Conservation (phyloP, 805 yeast species). For the Lipomyces orientalis region DNA sequence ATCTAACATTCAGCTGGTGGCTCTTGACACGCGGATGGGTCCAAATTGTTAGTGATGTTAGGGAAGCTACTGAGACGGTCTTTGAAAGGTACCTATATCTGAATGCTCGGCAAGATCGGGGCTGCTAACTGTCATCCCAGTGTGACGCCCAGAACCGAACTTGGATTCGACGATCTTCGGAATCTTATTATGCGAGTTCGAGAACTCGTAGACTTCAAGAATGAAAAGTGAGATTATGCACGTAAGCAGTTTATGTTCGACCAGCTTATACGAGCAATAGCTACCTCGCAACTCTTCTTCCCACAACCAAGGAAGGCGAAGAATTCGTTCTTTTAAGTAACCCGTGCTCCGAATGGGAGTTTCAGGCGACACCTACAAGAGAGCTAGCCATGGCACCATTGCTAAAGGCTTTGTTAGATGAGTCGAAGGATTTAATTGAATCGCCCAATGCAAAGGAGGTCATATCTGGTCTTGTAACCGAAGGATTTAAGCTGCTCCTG, state of each 20-base stretch:
- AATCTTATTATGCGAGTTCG: slow-evolving; percentile 51
- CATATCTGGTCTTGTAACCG: slow-evolving; percentile 49
- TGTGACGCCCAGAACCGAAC: slow-evolving; percentile 67
- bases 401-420: slow-evolving; percentile 50
- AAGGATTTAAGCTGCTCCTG: slow-evolving; percentile 56
- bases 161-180: slow-evolving; percentile 67
- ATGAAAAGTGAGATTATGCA: slow-evolving; percentile 4
- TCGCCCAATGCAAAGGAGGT: slow-evolving; percentile 51
- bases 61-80: slow-evolving; percentile 60
- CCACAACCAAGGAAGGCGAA: slow-evolving; percentile 36
- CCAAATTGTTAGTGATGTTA: slow-evolving; percentile 58
- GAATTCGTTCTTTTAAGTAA: slow-evolving; percentile 29
- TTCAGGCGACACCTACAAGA: slow-evolving; percentile 9
- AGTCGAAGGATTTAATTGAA: slow-evolving; percentile 51
- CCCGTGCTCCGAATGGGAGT: slow-evolving; percentile 16
- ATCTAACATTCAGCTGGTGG: slow-evolving; percentile 93
- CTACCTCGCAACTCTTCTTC: slow-evolving; percentile 20
- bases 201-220: slow-evolving; percentile 20
- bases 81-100: slow-evolving; percentile 50
- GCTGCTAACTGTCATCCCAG: slow-evolving; percentile 48
- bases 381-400: slow-evolving; percentile 26
- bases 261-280: slow-evolving; percentile 1
- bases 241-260: background rate
- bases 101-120: background rate
- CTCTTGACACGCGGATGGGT: slow-evolving; percentile 84